phyloP scores from a whole-genome alignment of 1,284 basidiomycete genomes.

The Macrocystidia cucumis region DNA sequence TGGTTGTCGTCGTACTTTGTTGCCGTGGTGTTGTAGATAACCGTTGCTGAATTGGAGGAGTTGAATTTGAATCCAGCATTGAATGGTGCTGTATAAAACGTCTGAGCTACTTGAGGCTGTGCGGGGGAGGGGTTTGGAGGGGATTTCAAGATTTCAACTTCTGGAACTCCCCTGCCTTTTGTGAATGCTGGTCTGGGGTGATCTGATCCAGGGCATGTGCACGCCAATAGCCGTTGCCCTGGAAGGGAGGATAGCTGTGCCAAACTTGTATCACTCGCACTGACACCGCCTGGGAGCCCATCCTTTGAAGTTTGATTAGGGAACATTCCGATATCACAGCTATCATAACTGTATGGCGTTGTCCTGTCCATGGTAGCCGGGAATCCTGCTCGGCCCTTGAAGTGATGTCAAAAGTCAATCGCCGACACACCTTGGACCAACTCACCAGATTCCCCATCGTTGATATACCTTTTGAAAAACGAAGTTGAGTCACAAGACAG shows the following conservation, averaged over 20 bases:
- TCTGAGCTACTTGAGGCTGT: slow-evolving; percentile 69
- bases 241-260: slow-evolving; percentile 50
- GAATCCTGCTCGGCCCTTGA: slow-evolving; percentile 73
- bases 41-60: slow-evolving; percentile 43
- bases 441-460: slow-evolving; percentile 74
- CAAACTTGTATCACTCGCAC: slow-evolving; percentile 44
- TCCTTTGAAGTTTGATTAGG: slow-evolving; percentile 62
- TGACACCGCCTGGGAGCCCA: slow-evolving; percentile 43
- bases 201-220: slow-evolving; percentile 72
- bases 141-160: slow-evolving; percentile 82
- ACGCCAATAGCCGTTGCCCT: slow-evolving; percentile 74
- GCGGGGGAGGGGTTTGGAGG: slow-evolving; percentile 40
- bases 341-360: slow-evolving; percentile 81
- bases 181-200: slow-evolving; percentile 78
- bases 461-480: slow-evolving; percentile 53
- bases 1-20: slow-evolving; percentile 70
- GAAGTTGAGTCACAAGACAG: slow-evolving; percentile 2
- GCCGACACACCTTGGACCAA: slow-evolving; percentile 6
- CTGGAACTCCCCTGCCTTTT: slow-evolving; percentile 77
- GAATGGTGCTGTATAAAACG: slow-evolving; percentile 76
- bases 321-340: slow-evolving; percentile 81
- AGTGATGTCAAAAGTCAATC: slow-evolving; percentile 4
- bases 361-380: slow-evolving; percentile 54
- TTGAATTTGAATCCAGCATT: slow-evolving; percentile 60
- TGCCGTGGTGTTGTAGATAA: slow-evolving; percentile 40